Evolutionary conservation across 768 basidiomycete genomes (phyloP).

Genomic region (Plicaturopsis crispa): DNA sequence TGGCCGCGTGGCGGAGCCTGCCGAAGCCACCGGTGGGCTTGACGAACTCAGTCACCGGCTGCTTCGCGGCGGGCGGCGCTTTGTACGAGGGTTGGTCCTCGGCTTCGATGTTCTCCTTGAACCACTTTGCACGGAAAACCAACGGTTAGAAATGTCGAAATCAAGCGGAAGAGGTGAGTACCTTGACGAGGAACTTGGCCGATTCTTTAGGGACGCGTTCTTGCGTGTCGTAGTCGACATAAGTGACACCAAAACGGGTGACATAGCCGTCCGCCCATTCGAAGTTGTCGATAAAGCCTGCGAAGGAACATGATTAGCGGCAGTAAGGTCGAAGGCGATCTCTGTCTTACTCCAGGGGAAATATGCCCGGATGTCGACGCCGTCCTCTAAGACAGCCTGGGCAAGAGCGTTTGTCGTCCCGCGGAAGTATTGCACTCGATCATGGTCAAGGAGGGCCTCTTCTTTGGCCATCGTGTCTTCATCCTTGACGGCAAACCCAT

Average conservation of each 20-base stretch:
- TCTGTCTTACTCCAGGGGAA: constrained; percentile 69
- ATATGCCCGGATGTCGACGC: constrained; percentile 54
- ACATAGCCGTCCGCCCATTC: constrained; percentile 71
- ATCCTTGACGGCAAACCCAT: constrained; percentile 63
- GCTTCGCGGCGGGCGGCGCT: not conserved
- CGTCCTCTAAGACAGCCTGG: constrained; percentile 52
- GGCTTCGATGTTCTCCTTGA: constrained; percentile 19
- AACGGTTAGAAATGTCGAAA: not conserved
- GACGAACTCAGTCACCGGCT: too few species aligned
- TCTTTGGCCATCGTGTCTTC: constrained; percentile 48
- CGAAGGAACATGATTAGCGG: not conserved
- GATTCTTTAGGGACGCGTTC: constrained; percentile 59
- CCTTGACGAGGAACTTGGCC: constrained; percentile 49
- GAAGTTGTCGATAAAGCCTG: constrained; percentile 64
- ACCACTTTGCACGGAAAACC: constrained; percentile 17
- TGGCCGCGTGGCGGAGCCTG: too few species aligned
- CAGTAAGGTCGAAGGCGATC: constrained; percentile 4
- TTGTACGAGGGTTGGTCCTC: not conserved
- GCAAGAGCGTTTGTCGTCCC: constrained; percentile 49
- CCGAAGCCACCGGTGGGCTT: too few species aligned
- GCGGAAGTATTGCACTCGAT: constrained; percentile 60
- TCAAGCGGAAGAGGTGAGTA: constrained; percentile 12
- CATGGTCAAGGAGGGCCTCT: constrained; percentile 47
- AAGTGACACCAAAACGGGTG: constrained; percentile 65
- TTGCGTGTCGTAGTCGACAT: constrained; percentile 66